Evolutionary conservation across 2,329 filamentous ascomycete species (phyloP), one percentile per base, ranked within the genome.

Genomic region (Colletotrichum eleusines): DNA sequence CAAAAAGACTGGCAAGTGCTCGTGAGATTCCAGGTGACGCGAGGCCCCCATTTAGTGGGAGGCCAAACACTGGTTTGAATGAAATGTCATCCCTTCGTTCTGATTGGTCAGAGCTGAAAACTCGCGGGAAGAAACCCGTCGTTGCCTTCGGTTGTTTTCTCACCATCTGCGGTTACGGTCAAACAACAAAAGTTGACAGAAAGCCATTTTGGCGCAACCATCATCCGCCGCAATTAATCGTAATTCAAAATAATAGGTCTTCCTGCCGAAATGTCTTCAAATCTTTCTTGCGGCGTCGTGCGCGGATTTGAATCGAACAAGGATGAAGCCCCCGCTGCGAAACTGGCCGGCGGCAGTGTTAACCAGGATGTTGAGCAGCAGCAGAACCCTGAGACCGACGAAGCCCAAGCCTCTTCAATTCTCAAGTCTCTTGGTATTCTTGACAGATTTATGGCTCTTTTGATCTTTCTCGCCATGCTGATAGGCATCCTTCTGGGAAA

Each of bases 401-500:
- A 38, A 5, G 26, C 28, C 11, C 40, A 59, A 76, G 78, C 63
- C 74, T 75, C 77, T 50, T 86, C 86, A 0, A 80, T 83, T 0
- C 88, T 89, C 78, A 87, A 86, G 53, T 81, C 85, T 1, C 85
- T 92, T 0, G 86, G 87, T 5, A 83, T 86, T 73, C 83, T 92
- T 0, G 90, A 92, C 75, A 86, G 89, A 2, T 89, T 89, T 74
- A 85, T 93, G 0, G 90, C 88, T 2, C 46, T 92, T 33, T 92
- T 93, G 93, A 95, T 95, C 70, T 84, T 95, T 33, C 85, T 95
- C 0, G 92, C 92, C 55, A 96, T 96, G 90, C 84, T 87, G 1
- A 80, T 94, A 9, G 93, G 93, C 4, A 91, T 96, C 53, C 81
- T 95, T 1, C 81, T 95, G 0, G 92, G 92, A 7, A 95, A 95